Evolutionary conservation across 1,139 yeast genomes (phyloP), one percentile per base, ranked within the genome.

Genomic region (Debaryomyces sp.): DNA sequence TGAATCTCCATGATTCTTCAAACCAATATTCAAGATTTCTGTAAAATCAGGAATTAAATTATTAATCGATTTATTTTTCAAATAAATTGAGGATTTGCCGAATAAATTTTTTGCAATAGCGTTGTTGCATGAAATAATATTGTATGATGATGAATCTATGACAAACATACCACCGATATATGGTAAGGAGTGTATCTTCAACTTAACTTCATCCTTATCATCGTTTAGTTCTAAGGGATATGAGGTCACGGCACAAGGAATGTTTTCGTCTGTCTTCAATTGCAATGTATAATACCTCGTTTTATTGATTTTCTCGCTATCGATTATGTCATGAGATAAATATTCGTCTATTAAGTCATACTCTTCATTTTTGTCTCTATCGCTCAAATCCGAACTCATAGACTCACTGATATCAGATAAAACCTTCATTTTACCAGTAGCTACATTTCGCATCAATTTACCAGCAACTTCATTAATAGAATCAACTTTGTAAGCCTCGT

Each of bases 111-210:
- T 81, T 10, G 94, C 81, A 44, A 90, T 85, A 5, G 96, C 89
- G 52, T 82, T 81, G 65, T 92, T 92, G 63, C 89, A 89, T 8
- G 90, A 83, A 18, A 83, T 62, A 33, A 89, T 73, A 5, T 67
- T 64, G 56, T 73, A 75, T 44, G 70, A 65, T 12, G 58, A 56
- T 5, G 83, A 71, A 46, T 85, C 80, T n/a, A 91, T 71, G 12
- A 90, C 85, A 58, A 90, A 84, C 21, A 89, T 82, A 30, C 97
- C 97, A 0, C 96, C 95, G 59, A 90, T 89, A 62, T 89, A 89
- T 0, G 96, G 97, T 53, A 89, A 66, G 2, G 94, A 78, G 57
- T 87, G 94, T 27, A 88, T 77, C 54, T 86, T 85, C 45, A 87
- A 61, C 54, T 82, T 77, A 26, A 82, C 59, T 56, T 65, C 79